Conservation (phyloP, 2,329 filamentous ascomycete genomes). For the Purpureocillium takamizusanense region DNA sequence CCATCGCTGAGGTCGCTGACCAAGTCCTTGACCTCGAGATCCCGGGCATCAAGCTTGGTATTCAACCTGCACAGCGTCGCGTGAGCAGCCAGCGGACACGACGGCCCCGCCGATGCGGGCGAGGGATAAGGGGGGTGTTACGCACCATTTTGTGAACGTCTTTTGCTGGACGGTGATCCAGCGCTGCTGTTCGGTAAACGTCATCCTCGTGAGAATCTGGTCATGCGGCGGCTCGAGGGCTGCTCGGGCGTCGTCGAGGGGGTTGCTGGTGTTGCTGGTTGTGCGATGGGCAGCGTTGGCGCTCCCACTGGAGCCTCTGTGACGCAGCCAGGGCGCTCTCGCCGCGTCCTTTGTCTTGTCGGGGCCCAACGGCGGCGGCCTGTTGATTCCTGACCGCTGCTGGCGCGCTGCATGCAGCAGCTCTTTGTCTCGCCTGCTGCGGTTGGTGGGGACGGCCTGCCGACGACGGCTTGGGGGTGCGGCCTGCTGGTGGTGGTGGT, state of each 20-base stretch:
- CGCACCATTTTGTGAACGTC: conserved; percentile 90
- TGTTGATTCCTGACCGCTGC: conserved; percentile 29
- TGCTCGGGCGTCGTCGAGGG: conserved; percentile 31
- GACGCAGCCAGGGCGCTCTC: conserved; percentile 18
- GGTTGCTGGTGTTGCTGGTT: conserved; percentile 17
- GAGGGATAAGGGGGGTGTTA: not conserved
- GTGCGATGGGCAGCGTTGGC: not conserved
- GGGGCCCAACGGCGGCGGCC: conserved; percentile 10
- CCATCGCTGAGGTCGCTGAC: conserved; percentile 88
- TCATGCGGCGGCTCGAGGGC: conserved; percentile 40
- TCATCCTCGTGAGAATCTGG: conserved; percentile 48
- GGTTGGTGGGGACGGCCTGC: conserved; percentile 18
- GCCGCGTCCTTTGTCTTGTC: conserved; percentile 4
- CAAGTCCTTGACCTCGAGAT: conserved; percentile 76
- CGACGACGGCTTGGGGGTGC: conserved; percentile 11
- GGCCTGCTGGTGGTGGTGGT: conserved; percentile 1
- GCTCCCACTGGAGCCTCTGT: conserved; percentile 3
- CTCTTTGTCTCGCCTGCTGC: conserved; percentile 36
- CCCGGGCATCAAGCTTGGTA: conserved; percentile 76
- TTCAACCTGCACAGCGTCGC: conserved; percentile 64
- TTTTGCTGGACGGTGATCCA: conserved; percentile 88
- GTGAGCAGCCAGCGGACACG: not conserved
- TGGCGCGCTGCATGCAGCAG: conserved; percentile 40
- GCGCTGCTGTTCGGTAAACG: conserved; percentile 53
- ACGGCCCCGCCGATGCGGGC: not conserved